These are phyloP conservation scores for Aspergillus sp. DNA, from an alignment of 2,329 filamentous ascomycete genomes.

Conservation along the genomic window DNA sequence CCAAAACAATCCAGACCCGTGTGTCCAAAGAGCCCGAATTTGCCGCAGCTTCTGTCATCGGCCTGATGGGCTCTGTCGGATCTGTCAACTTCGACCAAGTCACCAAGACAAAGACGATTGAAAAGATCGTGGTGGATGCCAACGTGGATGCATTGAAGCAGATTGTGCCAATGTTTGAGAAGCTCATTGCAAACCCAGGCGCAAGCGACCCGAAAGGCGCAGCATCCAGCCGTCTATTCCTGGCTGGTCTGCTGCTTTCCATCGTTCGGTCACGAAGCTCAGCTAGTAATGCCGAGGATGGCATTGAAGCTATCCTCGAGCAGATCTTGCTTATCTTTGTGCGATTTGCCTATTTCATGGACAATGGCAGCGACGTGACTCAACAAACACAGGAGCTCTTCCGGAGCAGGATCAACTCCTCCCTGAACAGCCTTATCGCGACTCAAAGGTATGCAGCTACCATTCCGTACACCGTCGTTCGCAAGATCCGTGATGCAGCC, in stretches of 20 bases:
- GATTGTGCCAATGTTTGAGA: constrained; percentile 51
- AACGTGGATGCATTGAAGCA: constrained; percentile 46
- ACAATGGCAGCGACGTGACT: constrained; percentile 33
- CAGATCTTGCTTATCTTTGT: constrained; percentile 43
- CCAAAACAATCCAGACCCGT: constrained; percentile 65
- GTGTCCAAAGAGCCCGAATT: constrained; percentile 58
- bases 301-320: constrained; percentile 39
- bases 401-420: constrained; percentile 52
- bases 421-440: constrained; percentile 48
- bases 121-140: constrained; percentile 63
- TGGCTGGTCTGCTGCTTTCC: constrained; percentile 51
- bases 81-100: constrained; percentile 77
- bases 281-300: constrained; percentile 26
- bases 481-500: constrained; percentile 35
- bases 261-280: constrained; percentile 40
- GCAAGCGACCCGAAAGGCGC: constrained; percentile 41
- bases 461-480: constrained; percentile 37
- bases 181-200: constrained; percentile 43
- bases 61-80: constrained; percentile 66
- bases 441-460: constrained; percentile 31
- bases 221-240: constrained; percentile 42
- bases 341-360: constrained; percentile 47
- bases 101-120: constrained; percentile 80
- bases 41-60: constrained; percentile 57
- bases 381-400: constrained; percentile 48